Evolutionary conservation across 2,329 filamentous ascomycete genomes (phyloP), one percentile per base, ranked within the genome.

Genomic region (Ophiocordyceps camponoti-floridani): DNA sequence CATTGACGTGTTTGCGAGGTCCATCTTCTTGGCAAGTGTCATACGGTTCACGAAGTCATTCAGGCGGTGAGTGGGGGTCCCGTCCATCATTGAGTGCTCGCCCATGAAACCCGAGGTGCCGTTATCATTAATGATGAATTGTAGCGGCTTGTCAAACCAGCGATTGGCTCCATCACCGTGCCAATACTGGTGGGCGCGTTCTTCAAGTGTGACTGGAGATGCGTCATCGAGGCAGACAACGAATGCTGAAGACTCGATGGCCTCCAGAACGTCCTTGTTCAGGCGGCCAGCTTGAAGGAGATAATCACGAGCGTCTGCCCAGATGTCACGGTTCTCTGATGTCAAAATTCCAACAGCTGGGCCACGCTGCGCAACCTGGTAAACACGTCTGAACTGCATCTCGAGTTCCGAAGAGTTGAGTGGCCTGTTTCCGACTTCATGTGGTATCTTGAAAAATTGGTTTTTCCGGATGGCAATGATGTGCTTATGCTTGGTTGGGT

Each of bases 11-110:
- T 87, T 75, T 48, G 82, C 82, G 58, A 95, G 84, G 63, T 95
- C 87, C 47, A 98, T 78, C 62, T 91, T 93, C 68, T 94, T 89
- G 67, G 82, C 81, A 66, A 94, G 88, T 62, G 96, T 95, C 57
- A 84, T 75, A 59, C 84, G 79, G 68, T 89, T 93, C 59, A 93
- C 75, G 58, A 87, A 91, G 72, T 98, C 91, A 63, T 95, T 98
- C 14, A 98, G 74, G 41, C 93, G 82, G 66, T 96, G 91, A 2
- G 93, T 98, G 1, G 93, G 88, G 7, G 91, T 98, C 51, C 93
- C 91, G 60, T 98, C 91, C 93, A 98, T 98, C 91, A 98, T 96
- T 56, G 84, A 93, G 73, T 98, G 91, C 67, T 98, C 91, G 57
- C 91, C 91, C 73, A 87, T 89, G 73, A 98, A 98, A 49, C 91